Evolutionary conservation across 306 rosid genomes (phyloP), one percentile per base, ranked within the genome.

Genomic region (Vicia faba): DNA sequence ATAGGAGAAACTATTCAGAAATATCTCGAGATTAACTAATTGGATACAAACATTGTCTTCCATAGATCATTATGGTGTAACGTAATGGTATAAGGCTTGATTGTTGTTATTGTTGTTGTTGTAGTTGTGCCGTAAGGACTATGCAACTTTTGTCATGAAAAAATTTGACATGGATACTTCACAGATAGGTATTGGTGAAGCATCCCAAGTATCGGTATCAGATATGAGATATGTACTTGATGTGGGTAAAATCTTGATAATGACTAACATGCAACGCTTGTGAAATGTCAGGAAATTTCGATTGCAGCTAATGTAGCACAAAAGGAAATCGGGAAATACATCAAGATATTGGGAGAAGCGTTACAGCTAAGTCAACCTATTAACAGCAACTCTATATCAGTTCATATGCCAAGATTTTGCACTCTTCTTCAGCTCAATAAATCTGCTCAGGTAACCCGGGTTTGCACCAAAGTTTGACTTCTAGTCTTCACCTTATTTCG

Each of bases 351-450:
- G 14, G 99, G 97, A 55, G 97, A 93, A 68, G 99, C 99, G 50
- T 78, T 93, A 26, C 96, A 93, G 72, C 88, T 93, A 31, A 93
- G 99, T 82, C 99, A 89, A 70, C 99, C 99, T 64, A 82, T 93
- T 70, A 93, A 93, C 73, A 90, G 97, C 89, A 90, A 93, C 68
- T 93, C 97, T 31, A 85, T 93, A 71, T 90, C 96, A 5, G 99
- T 93, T 41, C 97, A 93, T 70, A 88, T 88, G 97, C 99, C 97
- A 12, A 85, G 97, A 81, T 88, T 90, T 84, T 93, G 99, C 86
- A 86, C 97, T 7, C 99, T 89, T 62, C 96, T 89, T 64, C 97
- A 93, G 70, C 99, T 93, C 75, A 93, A 88, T 77, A 88, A 90
- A 79, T 93, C 97, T 78, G 99, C 99, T 72, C 97, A 93, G 97